phyloP scores from a whole-genome alignment of 768 basidiomycete genomes.

The Naganishia vishniacii region DNA sequence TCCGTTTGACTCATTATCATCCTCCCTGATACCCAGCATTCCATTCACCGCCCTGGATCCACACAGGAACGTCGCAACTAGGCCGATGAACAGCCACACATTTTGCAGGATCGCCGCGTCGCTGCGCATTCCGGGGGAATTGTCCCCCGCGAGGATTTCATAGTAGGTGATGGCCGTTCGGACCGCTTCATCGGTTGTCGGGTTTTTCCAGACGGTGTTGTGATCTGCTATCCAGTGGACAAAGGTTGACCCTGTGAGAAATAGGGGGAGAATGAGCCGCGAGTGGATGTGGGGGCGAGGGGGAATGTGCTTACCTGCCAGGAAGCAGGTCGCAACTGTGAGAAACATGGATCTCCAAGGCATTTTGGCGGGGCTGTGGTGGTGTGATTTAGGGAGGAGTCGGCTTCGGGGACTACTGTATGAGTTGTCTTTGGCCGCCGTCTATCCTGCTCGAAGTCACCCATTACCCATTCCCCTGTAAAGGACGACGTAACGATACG shows the following conservation, averaged over 20 bases:
- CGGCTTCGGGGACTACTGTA: background rate
- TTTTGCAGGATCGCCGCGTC: constrained; percentile 34
- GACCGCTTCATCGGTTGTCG: constrained; percentile 42
- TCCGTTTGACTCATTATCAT: constrained; percentile 32
- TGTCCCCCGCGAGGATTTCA: constrained; percentile 13
- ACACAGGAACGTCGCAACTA: constrained; percentile 34
- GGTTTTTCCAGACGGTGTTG: constrained; percentile 46
- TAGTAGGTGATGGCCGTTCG: constrained; percentile 45
- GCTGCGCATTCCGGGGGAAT: background rate
- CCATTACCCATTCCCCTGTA: too few relatives aligned
- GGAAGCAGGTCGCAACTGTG: constrained; percentile 43
- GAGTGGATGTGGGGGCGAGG: background rate
- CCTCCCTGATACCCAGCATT: constrained; percentile 18
- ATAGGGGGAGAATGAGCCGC: background rate
- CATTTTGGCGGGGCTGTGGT: constrained; percentile 30
- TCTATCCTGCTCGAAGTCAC: too few relatives aligned
- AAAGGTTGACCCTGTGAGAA: constrained; percentile 41
- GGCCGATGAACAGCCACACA: constrained; percentile 36
- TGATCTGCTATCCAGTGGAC: constrained; percentile 49
- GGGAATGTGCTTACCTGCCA: constrained; percentile 35
- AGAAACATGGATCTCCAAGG: constrained; percentile 42
- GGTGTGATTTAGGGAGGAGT: background rate
- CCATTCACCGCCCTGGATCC: constrained; percentile 40
- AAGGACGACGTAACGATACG: too few relatives aligned
- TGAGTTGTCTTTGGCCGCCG: too few relatives aligned